Evolutionary conservation across 2,329 filamentous ascomycete genomes (phyloP), one percentile per base, ranked within the genome.

Genomic region (Chrysosphaeria jannelii): DNA sequence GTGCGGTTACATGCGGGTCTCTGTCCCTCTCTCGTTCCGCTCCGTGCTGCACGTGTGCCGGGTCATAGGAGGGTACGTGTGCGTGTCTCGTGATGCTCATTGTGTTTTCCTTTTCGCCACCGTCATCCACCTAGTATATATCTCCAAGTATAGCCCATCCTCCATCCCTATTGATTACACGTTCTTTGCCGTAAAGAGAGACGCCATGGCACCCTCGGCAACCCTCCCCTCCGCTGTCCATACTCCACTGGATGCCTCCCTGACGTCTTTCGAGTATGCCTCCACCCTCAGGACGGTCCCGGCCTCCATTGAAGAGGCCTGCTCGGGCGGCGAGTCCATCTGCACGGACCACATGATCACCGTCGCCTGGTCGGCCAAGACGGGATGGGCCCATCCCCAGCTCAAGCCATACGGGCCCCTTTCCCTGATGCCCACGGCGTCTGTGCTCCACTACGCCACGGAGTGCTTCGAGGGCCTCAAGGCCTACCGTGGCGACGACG

Each of bases 321-420:
- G 45, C 32, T 27, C 50, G 23, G 53, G 49, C 32, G 32, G 36
- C 29, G 51, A 56, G 39, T 59, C 53, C 31, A 46, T 62, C 38
- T 59, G 56, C 51, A 78, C 72, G 30, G 78, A 91, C 51, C 79
- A 91, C 52, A 89, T 90, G 76, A 52, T 85, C 35, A 67, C 64
- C 24, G 67, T 53, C 11, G 46, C 49, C 25, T 88, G 76, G 75
- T 62, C 53, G 16, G 45, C 42, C 12, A 39, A 47, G 20, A 39
- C 45, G 11, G 76, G 76, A 34, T 89, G 76, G 76, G 52, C 55
- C 18, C 51, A 57, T 2, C 76, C 76, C 2, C 55, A 68, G 34
- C 55, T 88, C 28, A 59, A 62, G 40, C 70, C 75, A 13, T 85
- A 75, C 43, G 70, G 71, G 0, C 68, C 72, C 8, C 48, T 89